phyloP scores from a whole-genome alignment of 2,329 filamentous ascomycete genomes.

The Ceratocystiopsis sp. region DNA sequence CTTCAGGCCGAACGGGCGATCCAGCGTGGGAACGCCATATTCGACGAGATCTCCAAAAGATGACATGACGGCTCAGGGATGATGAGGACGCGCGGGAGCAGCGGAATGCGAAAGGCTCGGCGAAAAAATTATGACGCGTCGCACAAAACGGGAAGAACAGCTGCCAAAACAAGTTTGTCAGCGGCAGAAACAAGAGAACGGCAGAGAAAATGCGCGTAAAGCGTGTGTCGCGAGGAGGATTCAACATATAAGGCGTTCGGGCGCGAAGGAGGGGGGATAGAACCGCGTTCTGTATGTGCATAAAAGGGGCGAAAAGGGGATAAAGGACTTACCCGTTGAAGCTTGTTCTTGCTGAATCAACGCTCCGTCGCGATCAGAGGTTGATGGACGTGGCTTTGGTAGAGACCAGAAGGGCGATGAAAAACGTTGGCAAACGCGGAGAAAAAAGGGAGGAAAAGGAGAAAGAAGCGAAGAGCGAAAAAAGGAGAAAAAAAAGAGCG shows the following conservation, averaged over 20 bases:
- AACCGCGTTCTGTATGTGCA: too few species aligned
- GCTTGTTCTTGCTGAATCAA: too few species aligned
- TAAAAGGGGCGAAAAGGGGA: too few species aligned
- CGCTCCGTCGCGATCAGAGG: too few species aligned
- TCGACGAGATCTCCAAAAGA: slow-evolving; percentile 7
- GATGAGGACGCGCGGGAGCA: slow-evolving; percentile 7
- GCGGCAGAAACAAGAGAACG: not conserved
- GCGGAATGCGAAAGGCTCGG: not conserved
- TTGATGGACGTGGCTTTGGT: too few species aligned
- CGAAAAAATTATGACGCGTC: not conserved
- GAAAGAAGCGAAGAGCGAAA: slow-evolving; percentile 12
- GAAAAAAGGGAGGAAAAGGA: not conserved
- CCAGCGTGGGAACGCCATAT: slow-evolving; percentile 61
- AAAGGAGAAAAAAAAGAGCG: slow-evolving; percentile 2
- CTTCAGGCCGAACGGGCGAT: slow-evolving; percentile 78
- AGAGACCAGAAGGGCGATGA: too few species aligned
- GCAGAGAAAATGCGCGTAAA: not conserved
- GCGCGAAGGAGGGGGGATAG: too few species aligned
- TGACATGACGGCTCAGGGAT: not conserved
- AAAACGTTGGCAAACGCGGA: not conserved
- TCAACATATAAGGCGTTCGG: too few species aligned
- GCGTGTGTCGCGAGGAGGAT: too few species aligned
- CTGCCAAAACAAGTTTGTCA: too few species aligned
- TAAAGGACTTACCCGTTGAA: too few species aligned
- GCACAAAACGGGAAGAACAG: not conserved